Evolutionary conservation across 2,329 filamentous ascomycete genomes (phyloP).

Genomic region (Apiospora aurea): DNA sequence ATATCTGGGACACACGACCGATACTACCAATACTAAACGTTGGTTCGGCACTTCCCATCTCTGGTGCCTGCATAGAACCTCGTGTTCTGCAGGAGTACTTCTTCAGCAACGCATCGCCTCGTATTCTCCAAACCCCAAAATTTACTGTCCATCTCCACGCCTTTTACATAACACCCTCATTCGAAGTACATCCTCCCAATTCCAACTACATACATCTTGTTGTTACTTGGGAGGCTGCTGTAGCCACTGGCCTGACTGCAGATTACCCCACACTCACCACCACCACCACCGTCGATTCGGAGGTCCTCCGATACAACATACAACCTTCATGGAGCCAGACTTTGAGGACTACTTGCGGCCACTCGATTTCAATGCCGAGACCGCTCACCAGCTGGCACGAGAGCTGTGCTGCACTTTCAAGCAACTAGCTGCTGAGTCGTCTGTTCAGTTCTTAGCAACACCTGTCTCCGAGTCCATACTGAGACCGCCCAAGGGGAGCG

Average conservation of each 20-base stretch:
- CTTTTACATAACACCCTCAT: neutral
- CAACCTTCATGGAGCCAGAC: conserved; percentile 23
- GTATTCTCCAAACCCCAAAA: neutral
- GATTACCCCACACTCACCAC: conserved; percentile 23
- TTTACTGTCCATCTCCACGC: neutral
- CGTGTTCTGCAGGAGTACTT: conserved; percentile 8
- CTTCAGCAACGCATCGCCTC: conserved; percentile 10
- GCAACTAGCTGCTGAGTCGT: conserved; percentile 58
- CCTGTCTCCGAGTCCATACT: conserved; percentile 67
- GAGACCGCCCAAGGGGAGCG: conserved; percentile 51
- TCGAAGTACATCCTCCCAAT: neutral
- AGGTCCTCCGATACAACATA: neutral
- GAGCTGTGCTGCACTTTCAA: conserved; percentile 56
- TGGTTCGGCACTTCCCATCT: conserved; percentile 14
- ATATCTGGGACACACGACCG: conserved; percentile 17
- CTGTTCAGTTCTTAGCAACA: conserved; percentile 65
- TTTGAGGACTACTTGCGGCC: conserved; percentile 58
- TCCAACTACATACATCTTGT: neutral
- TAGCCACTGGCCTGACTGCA: neutral
- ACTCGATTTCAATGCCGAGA: conserved; percentile 55
- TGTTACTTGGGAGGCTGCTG: conserved; percentile 2
- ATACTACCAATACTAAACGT: conserved; percentile 7
- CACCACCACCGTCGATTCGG: neutral
- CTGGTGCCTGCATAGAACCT: conserved; percentile 18
- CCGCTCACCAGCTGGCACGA: conserved; percentile 54